Evolutionary conservation across 163 green algal species (phyloP), one percentile per base, ranked within the genome.

Genomic region (Chlamydomonas reinhardtii): DNA sequence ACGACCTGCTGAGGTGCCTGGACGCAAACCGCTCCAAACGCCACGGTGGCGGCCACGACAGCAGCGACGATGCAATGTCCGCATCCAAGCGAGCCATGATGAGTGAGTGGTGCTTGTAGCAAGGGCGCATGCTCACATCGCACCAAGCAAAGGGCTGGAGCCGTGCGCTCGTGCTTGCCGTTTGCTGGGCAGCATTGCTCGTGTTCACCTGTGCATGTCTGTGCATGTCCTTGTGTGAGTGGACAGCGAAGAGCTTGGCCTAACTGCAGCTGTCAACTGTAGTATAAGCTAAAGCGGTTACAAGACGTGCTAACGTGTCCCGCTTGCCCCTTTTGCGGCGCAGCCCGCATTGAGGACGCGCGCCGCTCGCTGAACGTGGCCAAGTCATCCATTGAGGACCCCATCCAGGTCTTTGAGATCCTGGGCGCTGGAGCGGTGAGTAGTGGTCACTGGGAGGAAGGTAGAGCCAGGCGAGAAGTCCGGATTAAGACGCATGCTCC

Each of bases 1-100:
- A 83, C 85, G 82, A 90, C 59, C 85, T 90, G 69, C 82, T 90
- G 37, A 9, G 75, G 14, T 90, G 85, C 85, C 75, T 90, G 73
- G 76, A 81, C 65, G 52, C 65, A 37, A 78, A 78, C 61, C 59
- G 81, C 52, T 34, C 56, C 11, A 88, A 88, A 54, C 31, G 29
- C 4, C 0, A 27, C 24, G 35, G 31, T 4, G 61, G 29, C 17
- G 0, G 2, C 22, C 27, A 24, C 2, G 71, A 66, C 59, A 31
- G 19, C 32, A 29, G 24, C 20, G 59, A 83, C 29, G 56, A 16
- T 32, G 32, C 43, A 19, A 32, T 35, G 29, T n/a, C 39, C 5
- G n/a, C 4, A 0, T 81, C 74, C 6, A 81, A 70, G 74, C 31
- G 32, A 17, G 76, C 76, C 29, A 71, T 74, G 76, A 74, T 64